Percentiles rank a stretch among this genome's conserved stretches.
Evolutionary conservation across 768 basidiomycete species (phyloP).

Genomic region (Chalciporus piperatus): DNA sequence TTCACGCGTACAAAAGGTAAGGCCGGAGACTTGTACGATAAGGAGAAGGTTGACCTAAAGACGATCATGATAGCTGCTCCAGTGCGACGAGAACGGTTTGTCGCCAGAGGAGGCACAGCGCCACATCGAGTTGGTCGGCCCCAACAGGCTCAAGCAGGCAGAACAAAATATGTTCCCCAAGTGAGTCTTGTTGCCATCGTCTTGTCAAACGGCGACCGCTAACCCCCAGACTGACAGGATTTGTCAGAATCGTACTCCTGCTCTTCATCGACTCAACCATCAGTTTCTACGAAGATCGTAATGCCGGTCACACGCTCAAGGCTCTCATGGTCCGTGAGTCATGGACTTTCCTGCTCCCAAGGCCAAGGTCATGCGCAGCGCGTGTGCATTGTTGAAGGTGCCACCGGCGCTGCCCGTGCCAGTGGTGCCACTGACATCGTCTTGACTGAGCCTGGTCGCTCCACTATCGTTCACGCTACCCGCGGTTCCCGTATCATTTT

Average conservation of each 20-base stretch:
- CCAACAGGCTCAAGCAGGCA: slow-evolving; percentile 89
- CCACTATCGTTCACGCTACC: no score
- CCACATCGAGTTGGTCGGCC: no score
- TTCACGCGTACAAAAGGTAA: slow-evolving; percentile 50
- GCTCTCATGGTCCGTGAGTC: no score
- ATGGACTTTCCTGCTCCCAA: slow-evolving; percentile 98
- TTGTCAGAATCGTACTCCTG: slow-evolving; percentile 94
- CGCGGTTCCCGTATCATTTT: no score
- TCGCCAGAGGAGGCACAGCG: slow-evolving; percentile 68
- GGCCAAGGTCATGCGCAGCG: slow-evolving; percentile 88
- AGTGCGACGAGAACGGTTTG: slow-evolving; percentile 85
- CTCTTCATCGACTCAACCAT: slow-evolving; percentile 93
- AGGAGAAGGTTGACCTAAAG: slow-evolving; percentile 99
- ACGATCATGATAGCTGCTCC: slow-evolving; percentile 92
- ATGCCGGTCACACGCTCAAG: slow-evolving; percentile 98
- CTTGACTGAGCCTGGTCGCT: no score
- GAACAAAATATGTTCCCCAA: slow-evolving; percentile 88
- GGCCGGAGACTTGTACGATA: slow-evolving; percentile 93
- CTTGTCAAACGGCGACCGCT: slow-evolving; percentile 86
- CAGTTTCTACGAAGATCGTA: slow-evolving; percentile 97
- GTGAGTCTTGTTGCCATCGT: slow-evolving; percentile 86
- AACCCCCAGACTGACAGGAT: slow-evolving; percentile 94
- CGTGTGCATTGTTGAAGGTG: slow-evolving; percentile 99
- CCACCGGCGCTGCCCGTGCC: slow-evolving; percentile 97
- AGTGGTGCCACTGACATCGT: no score